Evolutionary conservation across 2,329 filamentous ascomycete genomes (phyloP).

Genomic region (Zarea fungicola): DNA sequence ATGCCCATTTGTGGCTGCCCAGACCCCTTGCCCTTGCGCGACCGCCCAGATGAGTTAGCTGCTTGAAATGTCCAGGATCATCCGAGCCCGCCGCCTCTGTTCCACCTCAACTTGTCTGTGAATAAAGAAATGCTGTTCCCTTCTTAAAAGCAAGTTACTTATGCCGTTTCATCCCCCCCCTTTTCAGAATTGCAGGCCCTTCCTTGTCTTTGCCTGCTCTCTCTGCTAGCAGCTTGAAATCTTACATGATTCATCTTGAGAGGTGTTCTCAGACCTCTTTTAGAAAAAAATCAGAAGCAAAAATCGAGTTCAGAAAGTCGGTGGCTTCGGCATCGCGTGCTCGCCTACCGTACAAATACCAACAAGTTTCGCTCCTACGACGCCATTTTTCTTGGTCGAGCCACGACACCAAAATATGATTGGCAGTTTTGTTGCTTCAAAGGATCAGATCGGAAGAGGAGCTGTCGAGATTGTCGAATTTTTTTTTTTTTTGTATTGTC

Average conservation of each 20-base stretch:
- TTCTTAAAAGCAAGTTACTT: neutral
- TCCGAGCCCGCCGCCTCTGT: neutral
- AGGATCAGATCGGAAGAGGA: conserved; percentile 8
- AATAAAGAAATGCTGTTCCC: neutral
- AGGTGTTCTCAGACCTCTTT: too few species aligned
- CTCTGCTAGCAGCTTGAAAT: too few species aligned
- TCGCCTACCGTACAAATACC: neutral
- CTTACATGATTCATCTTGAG: too few species aligned
- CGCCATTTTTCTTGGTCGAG: neutral
- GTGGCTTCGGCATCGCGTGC: conserved; percentile 7
- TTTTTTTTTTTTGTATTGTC: neutral
- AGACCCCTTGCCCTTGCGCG: neutral
- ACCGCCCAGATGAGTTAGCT: neutral
- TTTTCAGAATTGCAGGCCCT: neutral
- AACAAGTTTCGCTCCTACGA: neutral
- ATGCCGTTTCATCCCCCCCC: neutral
- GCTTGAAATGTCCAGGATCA: neutral
- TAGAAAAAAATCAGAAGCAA: neutral
- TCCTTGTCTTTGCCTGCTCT: neutral
- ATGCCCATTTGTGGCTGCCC: neutral
- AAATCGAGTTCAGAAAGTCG: neutral
- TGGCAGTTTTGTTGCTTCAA: neutral
- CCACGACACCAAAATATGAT: conserved; percentile 13
- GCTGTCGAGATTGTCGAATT: neutral
- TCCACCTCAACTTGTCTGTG: neutral